Conservation (phyloP, 2,329 filamentous ascomycete genomes). For the Exophiala aquamarina region DNA sequence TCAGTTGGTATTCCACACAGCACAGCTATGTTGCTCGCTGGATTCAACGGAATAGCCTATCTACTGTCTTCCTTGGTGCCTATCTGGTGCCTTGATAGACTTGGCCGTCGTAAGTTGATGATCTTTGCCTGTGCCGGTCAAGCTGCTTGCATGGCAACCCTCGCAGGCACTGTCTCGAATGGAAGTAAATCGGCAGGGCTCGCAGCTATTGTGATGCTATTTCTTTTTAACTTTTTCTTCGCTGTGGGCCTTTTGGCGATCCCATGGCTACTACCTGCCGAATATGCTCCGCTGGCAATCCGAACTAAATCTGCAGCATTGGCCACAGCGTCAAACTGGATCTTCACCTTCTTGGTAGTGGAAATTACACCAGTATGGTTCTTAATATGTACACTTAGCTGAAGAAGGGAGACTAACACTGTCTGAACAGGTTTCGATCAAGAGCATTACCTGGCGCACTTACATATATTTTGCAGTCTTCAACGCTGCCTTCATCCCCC, state of each 20-base stretch:
- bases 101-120: slow-evolving; percentile 18
- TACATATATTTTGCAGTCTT: slow-evolving; percentile 8
- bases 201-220: slow-evolving; percentile 55
- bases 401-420: not conserved
- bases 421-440: not conserved
- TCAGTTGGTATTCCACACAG: slow-evolving; percentile 41
- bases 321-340: slow-evolving; percentile 51
- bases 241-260: slow-evolving; percentile 41
- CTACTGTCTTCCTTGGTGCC: slow-evolving; percentile 54
- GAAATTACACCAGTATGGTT: slow-evolving; percentile 55
- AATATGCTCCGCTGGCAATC: slow-evolving; percentile 50
- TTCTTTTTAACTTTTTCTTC: slow-evolving; percentile 64
- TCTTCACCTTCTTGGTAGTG: slow-evolving; percentile 65
- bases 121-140: slow-evolving; percentile 13
- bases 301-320: slow-evolving; percentile 43
- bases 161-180: slow-evolving; percentile 38
- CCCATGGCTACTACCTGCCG: slow-evolving; percentile 42
- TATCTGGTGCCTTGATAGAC: slow-evolving; percentile 41
- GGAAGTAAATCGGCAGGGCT: slow-evolving; percentile 40
- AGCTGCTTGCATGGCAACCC: slow-evolving; percentile 60
- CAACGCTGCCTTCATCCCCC: slow-evolving; percentile 18
- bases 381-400: not conserved
- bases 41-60: slow-evolving; percentile 55
- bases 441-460: slow-evolving; percentile 30
- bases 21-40: slow-evolving; percentile 50